A percentile compares a stretch with the other conserved stretches of the same genome.
Conservation (phyloP, 164 flowering plant genomes). For the Stephania japonica region DNA sequence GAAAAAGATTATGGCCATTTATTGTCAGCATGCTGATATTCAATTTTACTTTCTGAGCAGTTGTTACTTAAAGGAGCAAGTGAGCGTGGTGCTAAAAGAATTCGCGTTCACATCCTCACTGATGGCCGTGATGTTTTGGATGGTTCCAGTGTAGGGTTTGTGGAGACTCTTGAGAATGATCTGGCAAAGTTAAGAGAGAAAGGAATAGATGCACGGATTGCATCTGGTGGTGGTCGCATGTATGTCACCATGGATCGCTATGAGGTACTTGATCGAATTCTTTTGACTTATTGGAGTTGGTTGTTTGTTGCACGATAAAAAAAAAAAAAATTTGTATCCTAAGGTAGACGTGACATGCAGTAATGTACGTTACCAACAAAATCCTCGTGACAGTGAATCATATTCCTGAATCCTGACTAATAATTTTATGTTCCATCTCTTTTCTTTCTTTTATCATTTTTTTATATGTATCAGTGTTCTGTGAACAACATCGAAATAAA, state of each 20-base stretch:
- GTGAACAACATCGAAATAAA: neutral
- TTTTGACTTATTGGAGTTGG: too few species aligned
- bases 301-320: neutral
- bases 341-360: neutral
- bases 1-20: neutral
- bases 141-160: constrained; percentile 91
- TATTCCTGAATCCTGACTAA: neutral
- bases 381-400: neutral
- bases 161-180: constrained; percentile 81
- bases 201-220: constrained; percentile 87
- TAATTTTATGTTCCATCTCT: neutral
- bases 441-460: neutral
- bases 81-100: constrained; percentile 87
- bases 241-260: constrained; percentile 98
- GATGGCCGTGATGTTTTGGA: constrained; percentile 98
- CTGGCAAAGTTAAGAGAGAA: constrained; percentile 58
- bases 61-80: constrained; percentile 76
- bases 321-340: neutral
- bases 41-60: constrained; percentile 32
- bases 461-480: neutral
- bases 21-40: neutral
- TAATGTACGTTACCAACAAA: neutral
- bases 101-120: constrained; percentile 85
- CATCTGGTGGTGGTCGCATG: constrained; percentile 99
- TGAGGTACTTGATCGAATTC: constrained; percentile 50